A percentile compares a stretch with the other conserved stretches of the same genome.
These are phyloP conservation scores for Pestalotiopsis sp. DNA, from an alignment of 2,329 filamentous ascomycete genomes.

Conservation along the genomic window DNA sequence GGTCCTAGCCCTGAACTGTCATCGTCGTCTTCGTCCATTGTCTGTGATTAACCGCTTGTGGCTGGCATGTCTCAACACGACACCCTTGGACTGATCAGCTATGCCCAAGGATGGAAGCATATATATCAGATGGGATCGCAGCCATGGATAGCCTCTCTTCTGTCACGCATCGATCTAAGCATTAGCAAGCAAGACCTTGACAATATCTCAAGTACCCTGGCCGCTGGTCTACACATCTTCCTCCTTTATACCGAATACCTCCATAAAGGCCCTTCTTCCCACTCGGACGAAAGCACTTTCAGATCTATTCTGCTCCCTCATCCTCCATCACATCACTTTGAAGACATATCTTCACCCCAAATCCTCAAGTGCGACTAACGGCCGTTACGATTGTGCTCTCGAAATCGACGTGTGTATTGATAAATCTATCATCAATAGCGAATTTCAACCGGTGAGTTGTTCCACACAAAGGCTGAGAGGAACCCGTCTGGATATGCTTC, in stretches of 20 bases:
- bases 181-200: neutral
- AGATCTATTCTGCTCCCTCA: constrained; percentile 4
- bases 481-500: neutral
- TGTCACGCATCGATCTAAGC: neutral
- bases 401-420: neutral
- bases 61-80: neutral
- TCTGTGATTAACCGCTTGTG: neutral
- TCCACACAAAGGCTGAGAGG: neutral
- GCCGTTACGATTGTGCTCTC: constrained; percentile 13
- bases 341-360: neutral
- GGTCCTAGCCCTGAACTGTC: constrained; percentile 37
- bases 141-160: constrained; percentile 21
- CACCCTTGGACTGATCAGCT: constrained; percentile 1
- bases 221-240: constrained; percentile 20
- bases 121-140: constrained; percentile 21
- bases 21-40: neutral
- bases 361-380: constrained; percentile 3
- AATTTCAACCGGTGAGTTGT: neutral
- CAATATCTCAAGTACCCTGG: neutral
- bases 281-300: constrained; percentile 15
- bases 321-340: neutral
- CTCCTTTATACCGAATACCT: constrained; percentile 18
- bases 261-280: constrained; percentile 21
- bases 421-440: neutral
- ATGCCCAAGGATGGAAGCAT: constrained; percentile 6